Percentiles rank a stretch among this genome's conserved stretches.
Evolutionary conservation across 169 alveolate species (phyloP).

Genomic region (Plasmodium adleri): DNA sequence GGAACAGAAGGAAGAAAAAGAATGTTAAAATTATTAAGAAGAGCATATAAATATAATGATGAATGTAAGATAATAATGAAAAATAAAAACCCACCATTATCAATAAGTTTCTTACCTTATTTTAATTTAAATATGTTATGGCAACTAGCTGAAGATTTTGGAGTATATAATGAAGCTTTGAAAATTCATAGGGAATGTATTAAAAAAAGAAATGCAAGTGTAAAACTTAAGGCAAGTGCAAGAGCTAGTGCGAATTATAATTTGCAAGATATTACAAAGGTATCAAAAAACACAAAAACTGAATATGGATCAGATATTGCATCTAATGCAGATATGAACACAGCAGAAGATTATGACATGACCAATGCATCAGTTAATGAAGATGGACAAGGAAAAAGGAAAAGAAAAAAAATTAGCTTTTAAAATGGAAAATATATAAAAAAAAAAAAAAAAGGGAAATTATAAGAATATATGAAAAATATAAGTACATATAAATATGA

Average conservation of each 20-base stretch:
- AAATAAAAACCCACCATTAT: slow-evolving; percentile 83
- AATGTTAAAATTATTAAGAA: slow-evolving; percentile 82
- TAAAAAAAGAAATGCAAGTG: slow-evolving; percentile 62
- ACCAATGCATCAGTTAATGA: slow-evolving; percentile 34
- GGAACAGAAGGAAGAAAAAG: slow-evolving; percentile 88
- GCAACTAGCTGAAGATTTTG: slow-evolving; percentile 87
- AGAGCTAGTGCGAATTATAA: slow-evolving; percentile 5
- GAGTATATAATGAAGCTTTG: slow-evolving; percentile 85
- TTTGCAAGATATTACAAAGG: slow-evolving; percentile 10
- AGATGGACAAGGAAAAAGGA: slow-evolving; percentile 65
- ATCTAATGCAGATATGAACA: slow-evolving; percentile 40
- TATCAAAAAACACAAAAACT: neutral
- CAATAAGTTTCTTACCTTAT: slow-evolving; percentile 85
- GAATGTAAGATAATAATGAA: slow-evolving; percentile 82
- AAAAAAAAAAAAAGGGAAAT: no score
- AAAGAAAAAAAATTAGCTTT: slow-evolving; percentile 31
- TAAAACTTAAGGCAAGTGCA: slow-evolving; percentile 21
- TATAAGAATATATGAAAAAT: no score
- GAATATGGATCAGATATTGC: slow-evolving; percentile 37
- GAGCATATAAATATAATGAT: slow-evolving; percentile 84
- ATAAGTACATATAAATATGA: neutral
- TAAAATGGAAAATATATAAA: neutral
- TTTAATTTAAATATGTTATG: slow-evolving; percentile 86
- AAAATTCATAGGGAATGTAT: slow-evolving; percentile 76
- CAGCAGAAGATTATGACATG: slow-evolving; percentile 38